Evolutionary conservation across 2,329 filamentous ascomycete genomes (phyloP), one percentile per base, ranked within the genome.

Genomic region (Penicillium digitatum): DNA sequence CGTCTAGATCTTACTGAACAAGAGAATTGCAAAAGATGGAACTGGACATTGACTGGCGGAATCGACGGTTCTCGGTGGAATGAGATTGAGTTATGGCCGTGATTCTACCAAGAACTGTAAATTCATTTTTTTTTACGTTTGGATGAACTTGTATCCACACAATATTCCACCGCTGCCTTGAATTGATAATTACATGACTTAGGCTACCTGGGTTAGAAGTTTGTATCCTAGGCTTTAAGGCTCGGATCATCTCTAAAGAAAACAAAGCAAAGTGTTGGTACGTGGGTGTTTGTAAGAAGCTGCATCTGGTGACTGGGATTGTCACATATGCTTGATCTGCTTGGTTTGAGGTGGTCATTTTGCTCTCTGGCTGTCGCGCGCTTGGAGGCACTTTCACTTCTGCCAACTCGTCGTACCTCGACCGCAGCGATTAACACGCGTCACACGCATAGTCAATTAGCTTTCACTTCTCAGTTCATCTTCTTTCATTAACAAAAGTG

Each of bases 1-100:
- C 79, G 81, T 65, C 78, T 88, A 16, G 88, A 94, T 69, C 72
- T 95, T 50, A 85, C 82, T 54, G 82, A 90, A 67, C 83, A 86
- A 0, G 80, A 81, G 44, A 82, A 82, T 57, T 79, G 80, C 12
- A 78, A 81, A 60, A 79, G 91, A 65, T 88, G 85, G 78, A 76
- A 82, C 56, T 93, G 91, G 74, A 85, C 79, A 26, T 82, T 84
- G 62, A 77, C 81, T 52, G 74, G 70, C 16, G 67, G 66, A 34
- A 72, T 72, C 20, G 69, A 63, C 26, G 64, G 62, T 18, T 75
- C 73, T 31, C 72, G 78, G 43, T 95, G 90, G 90, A 82, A 82
- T 62, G 81, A 80, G 66, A 79, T 82, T 12, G 87, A 91, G 72
- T 72, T 88, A 34, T 92, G 88, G 88, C 81, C 81, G 22, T 82